phyloP scores from a whole-genome alignment of 768 basidiomycete genomes.

The Tylopilus sp. region DNA sequence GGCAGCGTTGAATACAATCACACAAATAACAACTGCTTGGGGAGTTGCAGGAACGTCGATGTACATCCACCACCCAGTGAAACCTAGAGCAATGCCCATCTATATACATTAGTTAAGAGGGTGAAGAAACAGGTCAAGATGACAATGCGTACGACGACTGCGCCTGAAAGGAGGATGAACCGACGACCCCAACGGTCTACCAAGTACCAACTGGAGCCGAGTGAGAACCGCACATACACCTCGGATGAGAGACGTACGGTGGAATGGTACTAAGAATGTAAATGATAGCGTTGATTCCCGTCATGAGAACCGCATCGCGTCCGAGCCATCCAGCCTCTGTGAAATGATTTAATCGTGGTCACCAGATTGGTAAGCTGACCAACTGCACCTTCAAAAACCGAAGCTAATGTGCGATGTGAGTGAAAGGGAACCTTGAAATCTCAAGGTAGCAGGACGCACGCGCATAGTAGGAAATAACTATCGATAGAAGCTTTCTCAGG shows the following conservation, averaged over 20 bases:
- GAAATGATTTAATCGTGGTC: constrained; percentile 8
- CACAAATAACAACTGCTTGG: constrained; percentile 81
- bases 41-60: constrained; percentile 85
- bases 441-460: constrained; percentile 49
- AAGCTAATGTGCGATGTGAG: constrained; percentile 44
- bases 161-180: constrained; percentile 82
- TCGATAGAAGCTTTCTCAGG: constrained; percentile 7
- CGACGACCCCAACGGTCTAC: constrained; percentile 91
- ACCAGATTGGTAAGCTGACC: neutral
- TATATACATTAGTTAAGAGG: constrained; percentile 27
- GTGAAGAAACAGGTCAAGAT: neutral
- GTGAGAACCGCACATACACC: constrained; percentile 5
- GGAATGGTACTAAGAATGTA: constrained; percentile 79
- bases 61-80: constrained; percentile 93
- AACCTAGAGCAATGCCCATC: constrained; percentile 79
- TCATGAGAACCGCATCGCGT: constrained; percentile 91
- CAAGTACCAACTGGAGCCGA: constrained; percentile 74
- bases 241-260: constrained; percentile 51
- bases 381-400: constrained; percentile 82
- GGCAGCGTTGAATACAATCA: constrained; percentile 90
- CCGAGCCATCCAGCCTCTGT: constrained; percentile 95
- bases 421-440: neutral
- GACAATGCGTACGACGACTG: constrained; percentile 56
- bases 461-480: constrained; percentile 93
- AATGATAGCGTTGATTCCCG: constrained; percentile 86